phyloP scores from a whole-genome alignment of 176 grass and related monocot species.

The Ampelocalamus luodianensis region DNA sequence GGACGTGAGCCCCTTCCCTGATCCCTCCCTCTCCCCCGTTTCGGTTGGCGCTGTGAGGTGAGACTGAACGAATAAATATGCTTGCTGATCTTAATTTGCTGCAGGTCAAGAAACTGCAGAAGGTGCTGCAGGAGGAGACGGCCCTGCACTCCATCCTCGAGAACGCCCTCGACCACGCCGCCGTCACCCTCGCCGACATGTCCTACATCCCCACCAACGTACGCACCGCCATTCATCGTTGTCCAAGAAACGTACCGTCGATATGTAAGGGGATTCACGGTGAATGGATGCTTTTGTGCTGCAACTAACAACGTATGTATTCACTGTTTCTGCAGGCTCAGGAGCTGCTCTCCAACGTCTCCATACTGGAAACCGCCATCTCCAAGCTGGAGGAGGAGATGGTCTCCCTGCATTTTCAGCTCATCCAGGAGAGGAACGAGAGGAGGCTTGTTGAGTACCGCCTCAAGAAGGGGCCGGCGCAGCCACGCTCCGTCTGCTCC shows the following conservation, averaged over 20 bases:
- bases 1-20: conserved; percentile 45
- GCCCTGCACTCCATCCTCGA: conserved; percentile 78
- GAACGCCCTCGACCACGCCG: conserved; percentile 74
- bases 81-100: neutral
- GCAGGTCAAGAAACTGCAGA: conserved; percentile 72
- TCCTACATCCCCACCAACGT: conserved; percentile 79
- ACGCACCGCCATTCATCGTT: neutral
- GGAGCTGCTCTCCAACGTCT: conserved; percentile 83
- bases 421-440: conserved; percentile 98
- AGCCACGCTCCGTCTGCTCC: conserved; percentile 31
- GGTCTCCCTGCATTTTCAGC: conserved; percentile 82
- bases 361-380: conserved; percentile 58
- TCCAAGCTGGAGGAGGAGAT: conserved; percentile 87
- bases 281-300: neutral
- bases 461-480: conserved; percentile 58
- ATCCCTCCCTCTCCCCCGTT: neutral
- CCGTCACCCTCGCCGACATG: conserved; percentile 77
- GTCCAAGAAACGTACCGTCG: no score
- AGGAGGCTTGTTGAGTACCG: conserved; percentile 80
- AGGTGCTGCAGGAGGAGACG: conserved; percentile 79
- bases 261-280: no score
- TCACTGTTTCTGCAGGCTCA: conserved; percentile 52
- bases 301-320: no score
- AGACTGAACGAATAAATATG: neutral
- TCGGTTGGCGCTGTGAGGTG: no score